Percentiles rank a stretch among this genome's conserved stretches.
Conservation (phyloP, 1,284 basidiomycete species). For the Cutaneotrichosporon sp. region DNA sequence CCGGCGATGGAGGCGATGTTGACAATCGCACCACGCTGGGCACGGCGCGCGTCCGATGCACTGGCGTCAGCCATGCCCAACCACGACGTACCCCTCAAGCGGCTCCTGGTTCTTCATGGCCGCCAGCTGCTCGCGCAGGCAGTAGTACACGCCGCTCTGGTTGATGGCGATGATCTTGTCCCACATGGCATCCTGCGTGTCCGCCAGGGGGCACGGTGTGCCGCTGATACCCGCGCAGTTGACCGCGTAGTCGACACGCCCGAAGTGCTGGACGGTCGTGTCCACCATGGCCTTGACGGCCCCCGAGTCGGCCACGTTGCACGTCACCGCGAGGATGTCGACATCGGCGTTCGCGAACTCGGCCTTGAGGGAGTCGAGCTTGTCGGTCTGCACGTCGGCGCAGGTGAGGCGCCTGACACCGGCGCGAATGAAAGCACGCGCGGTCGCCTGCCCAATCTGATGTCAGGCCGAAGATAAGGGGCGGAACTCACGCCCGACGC, state of each 20-base stretch:
- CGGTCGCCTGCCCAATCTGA: slow-evolving; percentile 22
- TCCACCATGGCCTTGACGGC: slow-evolving; percentile 18
- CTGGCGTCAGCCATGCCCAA: slow-evolving; percentile 10
- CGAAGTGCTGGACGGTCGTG: slow-evolving; percentile 22
- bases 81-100: slow-evolving; percentile 14
- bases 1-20: slow-evolving; percentile 25
- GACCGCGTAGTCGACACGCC: slow-evolving; percentile 41
- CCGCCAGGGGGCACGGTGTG: background rate
- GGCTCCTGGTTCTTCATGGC: slow-evolving; percentile 28
- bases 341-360: slow-evolving; percentile 7
- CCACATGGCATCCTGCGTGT: slow-evolving; percentile 32
- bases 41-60: slow-evolving; percentile 13
- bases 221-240: slow-evolving; percentile 37
- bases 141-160: slow-evolving; percentile 26
- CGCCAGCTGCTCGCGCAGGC: slow-evolving; percentile 28
- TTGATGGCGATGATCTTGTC: slow-evolving; percentile 38
- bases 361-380: slow-evolving; percentile 12
- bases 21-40: slow-evolving; percentile 30
- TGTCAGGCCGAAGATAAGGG: background rate
- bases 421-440: slow-evolving; percentile 13
- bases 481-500: slow-evolving; percentile 25
- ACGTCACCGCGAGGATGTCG: slow-evolving; percentile 12
- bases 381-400: slow-evolving; percentile 15
- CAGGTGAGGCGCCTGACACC: slow-evolving; percentile 17
- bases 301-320: slow-evolving; percentile 22